These are phyloP conservation scores for Typha latifolia DNA, from an alignment of 176 grass and related monocot species.

Conservation along the genomic window DNA sequence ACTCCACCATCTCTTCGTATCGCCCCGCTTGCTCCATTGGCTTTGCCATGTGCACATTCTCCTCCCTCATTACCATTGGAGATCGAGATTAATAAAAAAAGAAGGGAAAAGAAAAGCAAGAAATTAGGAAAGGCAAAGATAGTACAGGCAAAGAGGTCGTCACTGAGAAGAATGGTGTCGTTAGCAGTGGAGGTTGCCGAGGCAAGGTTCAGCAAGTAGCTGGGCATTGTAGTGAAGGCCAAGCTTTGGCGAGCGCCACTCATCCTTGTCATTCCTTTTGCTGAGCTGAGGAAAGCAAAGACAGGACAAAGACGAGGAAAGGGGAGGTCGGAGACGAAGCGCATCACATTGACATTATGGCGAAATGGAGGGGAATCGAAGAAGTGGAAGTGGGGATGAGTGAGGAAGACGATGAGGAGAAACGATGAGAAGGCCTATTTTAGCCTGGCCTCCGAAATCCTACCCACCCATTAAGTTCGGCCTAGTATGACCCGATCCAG, in stretches of 20 bases:
- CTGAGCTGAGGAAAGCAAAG: neutral
- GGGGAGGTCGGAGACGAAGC: neutral
- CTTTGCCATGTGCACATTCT: too few species aligned
- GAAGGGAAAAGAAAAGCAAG: neutral
- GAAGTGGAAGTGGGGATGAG: neutral
- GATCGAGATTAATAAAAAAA: too few species aligned
- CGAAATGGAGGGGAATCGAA: neutral
- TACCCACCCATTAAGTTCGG: too few species aligned
- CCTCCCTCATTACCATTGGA: too few species aligned
- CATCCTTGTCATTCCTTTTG: too few species aligned
- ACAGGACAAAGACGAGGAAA: neutral
- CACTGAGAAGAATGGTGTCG: constrained; percentile 58
- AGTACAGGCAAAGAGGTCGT: constrained; percentile 59
- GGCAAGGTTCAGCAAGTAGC: constrained; percentile 36
- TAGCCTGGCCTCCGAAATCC: too few species aligned
- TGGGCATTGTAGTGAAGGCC: constrained; percentile 26
- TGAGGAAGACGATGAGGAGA: too few species aligned
- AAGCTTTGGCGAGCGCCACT: neutral
- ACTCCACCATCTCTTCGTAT: too few species aligned
- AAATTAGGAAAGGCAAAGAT: neutral
- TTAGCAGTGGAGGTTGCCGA: constrained; percentile 43
- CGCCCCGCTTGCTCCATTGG: too few species aligned
- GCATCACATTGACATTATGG: neutral
- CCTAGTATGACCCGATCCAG: too few species aligned
- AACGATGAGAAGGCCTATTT: too few species aligned